Evolutionary conservation across 2,329 filamentous ascomycete species (phyloP), one percentile per base, ranked within the genome.

Genomic region (Bipolaris victoriae): DNA sequence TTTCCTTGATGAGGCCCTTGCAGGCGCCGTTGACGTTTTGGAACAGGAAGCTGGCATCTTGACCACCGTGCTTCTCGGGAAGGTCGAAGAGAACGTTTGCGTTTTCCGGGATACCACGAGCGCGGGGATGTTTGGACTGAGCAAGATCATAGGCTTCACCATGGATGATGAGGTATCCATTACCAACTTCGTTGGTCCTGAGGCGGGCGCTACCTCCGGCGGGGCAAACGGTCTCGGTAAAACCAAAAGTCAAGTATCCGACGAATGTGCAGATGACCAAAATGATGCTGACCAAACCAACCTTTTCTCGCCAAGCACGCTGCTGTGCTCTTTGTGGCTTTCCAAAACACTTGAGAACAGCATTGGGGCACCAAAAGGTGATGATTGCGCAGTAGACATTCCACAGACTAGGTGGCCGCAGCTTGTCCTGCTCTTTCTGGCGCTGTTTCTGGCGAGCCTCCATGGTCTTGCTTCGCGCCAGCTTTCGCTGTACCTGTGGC

Each of bases 11-110:
- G 55, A 98, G 78, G 9, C 85, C 90, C 79, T 98, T 99, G 84
- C 95, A 99, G 61, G 90, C 90, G 46, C 95, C 96, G 68, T 99
- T 99, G 76, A 99, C 95, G 65, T 98, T 96, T 75, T 99, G 95
- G 79, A 99, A 99, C 71, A 99, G 80, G 75, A 99, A 99, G 72
- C 93, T 98, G 56, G 91, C 94, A 73, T 99, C 96, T 76, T 90
- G 85, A n/a, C 93, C 95, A 53, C 88, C 89, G 67, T 94, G 87
- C 71, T 91, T 91, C 65, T 89, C 85, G 1, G 88, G 84, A n/a
- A 96, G 80, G 73, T 97, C 92, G 71, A 87, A 98, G 13, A 99
- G 81, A 22, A 99, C 88, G 69, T 98, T 97, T 24, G 90, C 82
- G 29, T 83, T 84, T 2, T 81, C 74, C 0, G 90, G 86, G 64